phyloP scores from a whole-genome alignment of 1,284 basidiomycete genomes.

The Cutaneotrichosporon sp. region DNA sequence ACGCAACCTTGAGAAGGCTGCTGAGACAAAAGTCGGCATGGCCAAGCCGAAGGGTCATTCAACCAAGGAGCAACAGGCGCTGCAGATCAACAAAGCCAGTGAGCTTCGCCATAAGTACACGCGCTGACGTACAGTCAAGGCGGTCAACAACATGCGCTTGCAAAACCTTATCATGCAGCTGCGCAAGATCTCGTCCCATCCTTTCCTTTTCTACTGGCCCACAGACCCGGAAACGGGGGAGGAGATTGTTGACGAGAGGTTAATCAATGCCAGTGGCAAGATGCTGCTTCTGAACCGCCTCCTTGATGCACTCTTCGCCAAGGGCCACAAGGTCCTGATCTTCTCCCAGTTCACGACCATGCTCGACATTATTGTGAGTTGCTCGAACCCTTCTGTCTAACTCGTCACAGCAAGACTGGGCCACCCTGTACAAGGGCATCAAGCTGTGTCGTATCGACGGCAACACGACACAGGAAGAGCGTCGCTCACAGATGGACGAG shows the following conservation, averaged over 20 bases:
- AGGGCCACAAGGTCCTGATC: conserved; percentile 84
- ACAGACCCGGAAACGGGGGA: conserved; percentile 64
- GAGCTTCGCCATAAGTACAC: conserved; percentile 37
- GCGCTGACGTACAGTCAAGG: conserved; percentile 60
- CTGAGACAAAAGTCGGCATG: background rate
- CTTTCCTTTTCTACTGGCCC: conserved; percentile 89
- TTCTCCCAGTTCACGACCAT: conserved; percentile 95
- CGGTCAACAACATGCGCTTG: conserved; percentile 85
- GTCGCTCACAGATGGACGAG: conserved; percentile 76
- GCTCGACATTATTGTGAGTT: conserved; percentile 81
- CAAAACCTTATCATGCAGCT: conserved; percentile 95
- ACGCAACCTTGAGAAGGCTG: conserved; percentile 60
- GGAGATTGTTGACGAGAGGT: conserved; percentile 66
- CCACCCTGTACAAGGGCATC: conserved; percentile 74
- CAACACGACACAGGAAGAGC: conserved; percentile 68
- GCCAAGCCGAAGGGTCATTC: conserved; percentile 8
- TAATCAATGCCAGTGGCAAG: conserved; percentile 86
- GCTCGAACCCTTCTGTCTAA: background rate
- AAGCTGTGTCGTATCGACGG: conserved; percentile 88
- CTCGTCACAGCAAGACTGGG: conserved; percentile 68
- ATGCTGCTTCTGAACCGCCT: conserved; percentile 93
- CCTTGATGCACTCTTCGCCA: conserved; percentile 75
- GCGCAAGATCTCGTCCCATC: conserved; percentile 82
- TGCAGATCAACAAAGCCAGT: conserved; percentile 64
- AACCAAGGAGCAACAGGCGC: conserved; percentile 56